These are phyloP conservation scores for Nematodospora valgi DNA, from an alignment of 805 yeast genomes.

Conservation along the genomic window DNA sequence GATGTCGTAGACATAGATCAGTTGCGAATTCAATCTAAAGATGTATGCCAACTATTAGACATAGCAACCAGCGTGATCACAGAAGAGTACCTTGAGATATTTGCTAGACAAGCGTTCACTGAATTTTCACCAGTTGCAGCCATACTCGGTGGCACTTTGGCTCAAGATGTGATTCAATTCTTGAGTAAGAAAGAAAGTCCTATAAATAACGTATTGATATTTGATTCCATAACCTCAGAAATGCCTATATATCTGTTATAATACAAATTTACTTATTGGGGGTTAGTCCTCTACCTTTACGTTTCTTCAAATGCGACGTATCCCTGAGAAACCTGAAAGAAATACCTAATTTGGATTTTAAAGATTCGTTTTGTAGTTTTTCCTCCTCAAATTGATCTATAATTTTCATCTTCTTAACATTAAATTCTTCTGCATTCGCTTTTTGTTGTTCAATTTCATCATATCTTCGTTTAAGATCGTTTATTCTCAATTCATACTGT, in stretches of 20 bases:
- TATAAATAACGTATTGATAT: conserved; percentile 71
- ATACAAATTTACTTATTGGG: conserved; percentile 18
- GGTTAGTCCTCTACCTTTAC: conserved; percentile 39
- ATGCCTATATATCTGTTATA: conserved; percentile 64
- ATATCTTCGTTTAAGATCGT: conserved; percentile 17
- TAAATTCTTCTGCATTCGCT: conserved; percentile 19
- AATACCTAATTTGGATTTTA: conserved; percentile 26
- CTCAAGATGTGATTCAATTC: conserved; percentile 86
- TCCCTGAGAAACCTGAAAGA: conserved; percentile 34
- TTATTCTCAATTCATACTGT: conserved; percentile 17
- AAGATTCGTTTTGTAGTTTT: conserved; percentile 18
- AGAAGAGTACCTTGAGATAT: conserved; percentile 36
- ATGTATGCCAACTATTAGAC: conserved; percentile 28
- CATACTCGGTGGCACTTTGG: conserved; percentile 81
- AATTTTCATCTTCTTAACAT: conserved; percentile 17
- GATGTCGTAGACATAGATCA: conserved; percentile 21
- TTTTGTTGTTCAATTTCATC: conserved; percentile 20
- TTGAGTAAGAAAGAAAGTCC: conserved; percentile 76
- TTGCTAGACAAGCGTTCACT: conserved; percentile 49
- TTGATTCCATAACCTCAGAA: conserved; percentile 68
- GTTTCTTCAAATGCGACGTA: conserved; percentile 39
- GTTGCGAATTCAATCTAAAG: conserved; percentile 24
- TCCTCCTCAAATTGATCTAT: conserved; percentile 21
- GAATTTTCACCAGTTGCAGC: conserved; percentile 86
- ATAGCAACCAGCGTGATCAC: conserved; percentile 35